phyloP scores from a whole-genome alignment of 441 rosid species.

The Rhodomyrtus psidioides region DNA sequence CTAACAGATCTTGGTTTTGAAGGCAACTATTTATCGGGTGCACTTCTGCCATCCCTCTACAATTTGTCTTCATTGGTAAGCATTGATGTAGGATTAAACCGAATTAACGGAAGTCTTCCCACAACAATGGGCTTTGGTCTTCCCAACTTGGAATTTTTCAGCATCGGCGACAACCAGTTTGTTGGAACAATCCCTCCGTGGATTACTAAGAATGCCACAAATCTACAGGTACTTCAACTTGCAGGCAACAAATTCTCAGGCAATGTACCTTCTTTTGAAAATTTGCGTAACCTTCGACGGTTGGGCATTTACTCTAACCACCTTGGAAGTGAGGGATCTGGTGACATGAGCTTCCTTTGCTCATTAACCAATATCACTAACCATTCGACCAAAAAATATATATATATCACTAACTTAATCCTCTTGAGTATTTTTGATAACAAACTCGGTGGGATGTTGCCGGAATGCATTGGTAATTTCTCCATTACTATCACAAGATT shows the following conservation, averaged over 20 bases:
- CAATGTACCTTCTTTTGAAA: background rate
- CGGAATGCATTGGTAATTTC: background rate
- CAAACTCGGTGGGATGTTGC: background rate
- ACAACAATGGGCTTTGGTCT: background rate
- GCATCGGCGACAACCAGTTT: background rate
- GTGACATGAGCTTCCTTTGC: background rate
- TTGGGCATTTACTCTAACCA: too few relatives aligned
- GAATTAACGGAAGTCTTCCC: background rate
- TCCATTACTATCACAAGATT: background rate
- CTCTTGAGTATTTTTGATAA: accelerated
- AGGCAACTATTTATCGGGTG: accelerated
- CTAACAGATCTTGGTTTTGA: accelerated
- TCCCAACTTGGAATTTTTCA: background rate
- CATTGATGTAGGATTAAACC: accelerated
- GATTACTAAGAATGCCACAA: background rate
- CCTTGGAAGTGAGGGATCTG: background rate
- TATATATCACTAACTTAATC: background rate
- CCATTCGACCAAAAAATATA: too few relatives aligned
- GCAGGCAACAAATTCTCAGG: background rate
- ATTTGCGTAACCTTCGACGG: accelerated
- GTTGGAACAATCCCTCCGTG: background rate
- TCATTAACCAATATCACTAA: background rate
- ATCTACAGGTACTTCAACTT: accelerated
- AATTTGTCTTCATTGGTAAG: background rate
- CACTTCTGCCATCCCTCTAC: accelerated